A percentile compares a stretch with the other conserved stretches of the same genome.
Conservation (phyloP, 805 yeast species). For the Yamadazyma endophytica region DNA sequence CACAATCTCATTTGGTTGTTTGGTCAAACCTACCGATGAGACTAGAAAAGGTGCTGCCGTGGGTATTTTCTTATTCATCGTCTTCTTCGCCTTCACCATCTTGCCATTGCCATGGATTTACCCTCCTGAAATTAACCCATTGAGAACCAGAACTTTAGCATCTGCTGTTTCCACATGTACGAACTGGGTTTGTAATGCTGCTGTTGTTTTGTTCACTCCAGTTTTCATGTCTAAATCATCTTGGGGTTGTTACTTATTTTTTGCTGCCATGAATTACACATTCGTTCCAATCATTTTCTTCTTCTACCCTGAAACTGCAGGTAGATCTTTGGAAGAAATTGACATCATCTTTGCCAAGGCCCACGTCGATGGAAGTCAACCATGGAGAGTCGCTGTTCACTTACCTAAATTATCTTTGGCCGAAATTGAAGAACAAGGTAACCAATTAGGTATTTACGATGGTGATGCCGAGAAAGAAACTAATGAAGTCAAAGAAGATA, state of each 20-base stretch:
- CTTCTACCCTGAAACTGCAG: conserved; percentile 45
- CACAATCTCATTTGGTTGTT: conserved; percentile 38
- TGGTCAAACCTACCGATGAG: conserved; percentile 24
- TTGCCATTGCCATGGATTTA: conserved; percentile 46
- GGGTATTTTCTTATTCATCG: conserved; percentile 42
- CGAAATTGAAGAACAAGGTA: conserved; percentile 60
- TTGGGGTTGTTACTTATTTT: conserved; percentile 42
- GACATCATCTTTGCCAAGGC: conserved; percentile 64
- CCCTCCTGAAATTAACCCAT: conserved; percentile 45
- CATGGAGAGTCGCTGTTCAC: conserved; percentile 60
- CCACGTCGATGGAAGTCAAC: conserved; percentile 50
- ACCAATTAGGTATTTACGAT: conserved; percentile 52
- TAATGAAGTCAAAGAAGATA: conserved; percentile 25
- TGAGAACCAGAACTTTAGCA: conserved; percentile 44
- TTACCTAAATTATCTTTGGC: conserved; percentile 55
- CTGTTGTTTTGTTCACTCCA: conserved; percentile 45
- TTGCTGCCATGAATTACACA: conserved; percentile 33
- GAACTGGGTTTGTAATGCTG: conserved; percentile 42
- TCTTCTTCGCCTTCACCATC: conserved; percentile 41
- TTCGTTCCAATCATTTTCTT: conserved; percentile 39
- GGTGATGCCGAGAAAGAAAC: conserved; percentile 38
- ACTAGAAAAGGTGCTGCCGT: conserved; percentile 43
- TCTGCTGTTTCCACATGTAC: conserved; percentile 42
- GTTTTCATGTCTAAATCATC: conserved; percentile 32
- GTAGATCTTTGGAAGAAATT: conserved; percentile 42